Percentiles rank a stretch among this genome's conserved stretches.
phyloP scores from a whole-genome alignment of 2,329 filamentous ascomycete genomes.

The Plectosphaerella cucumerina region DNA sequence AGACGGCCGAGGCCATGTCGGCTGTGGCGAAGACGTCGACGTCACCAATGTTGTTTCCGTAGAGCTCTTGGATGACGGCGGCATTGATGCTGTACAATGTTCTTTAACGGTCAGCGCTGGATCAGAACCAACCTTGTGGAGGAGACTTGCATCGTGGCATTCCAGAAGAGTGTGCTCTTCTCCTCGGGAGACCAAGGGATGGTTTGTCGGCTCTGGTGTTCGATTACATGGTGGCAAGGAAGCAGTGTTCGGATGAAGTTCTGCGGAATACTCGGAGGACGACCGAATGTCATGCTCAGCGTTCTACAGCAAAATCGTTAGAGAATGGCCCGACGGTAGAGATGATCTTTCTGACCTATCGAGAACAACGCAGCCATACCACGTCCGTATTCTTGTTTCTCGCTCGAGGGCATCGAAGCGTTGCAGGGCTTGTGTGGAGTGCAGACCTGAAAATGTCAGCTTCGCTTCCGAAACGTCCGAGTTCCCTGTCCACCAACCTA shows the following conservation, averaged over 20 bases:
- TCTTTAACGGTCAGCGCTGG: constrained; percentile 10
- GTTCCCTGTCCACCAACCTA: constrained; percentile 33
- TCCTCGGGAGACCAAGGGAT: constrained; percentile 7
- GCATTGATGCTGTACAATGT: constrained; percentile 28
- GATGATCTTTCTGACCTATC: constrained; percentile 28
- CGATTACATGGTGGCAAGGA: constrained; percentile 19
- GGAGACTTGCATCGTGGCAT: constrained; percentile 24
- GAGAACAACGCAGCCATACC: constrained; percentile 44
- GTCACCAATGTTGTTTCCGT: constrained; percentile 38
- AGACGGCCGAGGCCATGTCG: constrained; percentile 26
- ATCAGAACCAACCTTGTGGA: not conserved
- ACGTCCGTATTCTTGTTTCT: constrained; percentile 43
- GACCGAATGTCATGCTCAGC: constrained; percentile 47
- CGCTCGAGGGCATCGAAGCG: constrained; percentile 33
- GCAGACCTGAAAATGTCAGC: constrained; percentile 21
- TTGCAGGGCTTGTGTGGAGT: constrained; percentile 33
- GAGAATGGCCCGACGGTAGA: no score
- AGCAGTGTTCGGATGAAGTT: constrained; percentile 32
- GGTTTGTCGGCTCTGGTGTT: no score
- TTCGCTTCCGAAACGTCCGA: no score
- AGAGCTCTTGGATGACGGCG: constrained; percentile 33
- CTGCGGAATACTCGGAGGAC: constrained; percentile 40
- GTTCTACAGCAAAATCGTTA: constrained; percentile 21
- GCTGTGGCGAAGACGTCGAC: constrained; percentile 17
- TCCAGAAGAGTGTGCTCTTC: constrained; percentile 21